Percentiles rank a stretch among this genome's conserved stretches.
Evolutionary conservation across 2,329 filamentous ascomycete genomes (phyloP).

Genomic region (Penicillium sp.): DNA sequence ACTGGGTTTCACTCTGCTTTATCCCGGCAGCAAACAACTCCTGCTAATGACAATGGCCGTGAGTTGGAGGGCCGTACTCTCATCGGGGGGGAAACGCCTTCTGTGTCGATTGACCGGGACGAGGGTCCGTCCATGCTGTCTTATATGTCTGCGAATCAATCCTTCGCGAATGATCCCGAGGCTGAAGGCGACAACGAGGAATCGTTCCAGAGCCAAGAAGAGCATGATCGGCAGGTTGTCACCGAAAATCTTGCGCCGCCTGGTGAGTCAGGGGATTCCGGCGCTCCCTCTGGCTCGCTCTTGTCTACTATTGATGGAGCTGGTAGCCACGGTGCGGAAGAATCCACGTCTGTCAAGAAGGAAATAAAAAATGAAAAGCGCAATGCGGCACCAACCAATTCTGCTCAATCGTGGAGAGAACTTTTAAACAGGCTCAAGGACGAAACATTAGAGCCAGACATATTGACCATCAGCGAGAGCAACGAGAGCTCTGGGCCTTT

Average conservation of each 20-base stretch:
- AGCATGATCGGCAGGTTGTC: constrained; percentile 16
- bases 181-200: constrained; percentile 4
- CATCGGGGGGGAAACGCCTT: constrained; percentile 16
- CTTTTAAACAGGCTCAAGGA: neutral
- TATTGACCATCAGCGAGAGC: neutral
- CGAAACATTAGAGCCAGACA: neutral
- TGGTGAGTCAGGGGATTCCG: constrained; percentile 1
- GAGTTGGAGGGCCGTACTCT: constrained; percentile 23
- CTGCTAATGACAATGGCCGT: constrained; percentile 9
- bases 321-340: neutral
- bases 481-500: constrained; percentile 4
- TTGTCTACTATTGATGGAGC: constrained; percentile 13
- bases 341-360: neutral
- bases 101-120: constrained; percentile 6
- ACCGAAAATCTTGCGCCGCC: constrained; percentile 4
- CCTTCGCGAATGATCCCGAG: constrained; percentile 9
- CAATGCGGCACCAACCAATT: neutral
- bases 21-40: constrained; percentile 18
- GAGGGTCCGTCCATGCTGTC: constrained; percentile 18
- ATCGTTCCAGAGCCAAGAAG: neutral
- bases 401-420: constrained; percentile 3
- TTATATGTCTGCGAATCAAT: constrained; percentile 22
- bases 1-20: constrained; percentile 23
- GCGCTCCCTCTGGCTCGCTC: constrained; percentile 16
- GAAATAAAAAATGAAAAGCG: neutral